phyloP scores from a whole-genome alignment of 345 rosid species.

The Kernera saxatilis region DNA sequence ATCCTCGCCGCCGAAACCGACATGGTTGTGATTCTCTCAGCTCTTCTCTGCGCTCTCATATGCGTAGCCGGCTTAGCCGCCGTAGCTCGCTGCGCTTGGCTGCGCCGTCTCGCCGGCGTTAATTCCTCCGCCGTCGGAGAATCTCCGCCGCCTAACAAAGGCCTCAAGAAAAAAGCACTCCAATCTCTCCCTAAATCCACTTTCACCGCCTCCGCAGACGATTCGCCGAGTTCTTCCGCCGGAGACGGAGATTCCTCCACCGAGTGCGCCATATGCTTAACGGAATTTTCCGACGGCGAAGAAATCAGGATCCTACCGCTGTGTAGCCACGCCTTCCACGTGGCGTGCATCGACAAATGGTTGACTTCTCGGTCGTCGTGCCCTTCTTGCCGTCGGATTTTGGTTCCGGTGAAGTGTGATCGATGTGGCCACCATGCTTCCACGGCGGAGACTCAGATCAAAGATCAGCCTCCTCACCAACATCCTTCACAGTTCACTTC shows the following conservation, averaged over 20 bases:
- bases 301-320: conserved; percentile 52
- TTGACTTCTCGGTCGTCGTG: conserved; percentile 54
- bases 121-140: neutral
- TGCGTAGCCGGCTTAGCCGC: conserved; percentile 66
- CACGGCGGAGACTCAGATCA: conserved; percentile 16
- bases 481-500: conserved; percentile 26
- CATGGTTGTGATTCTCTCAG: conserved; percentile 58
- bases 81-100: conserved; percentile 65
- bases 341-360: conserved; percentile 64
- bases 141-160: conserved; percentile 49
- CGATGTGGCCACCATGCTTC: conserved; percentile 27
- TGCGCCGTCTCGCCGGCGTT: conserved; percentile 39
- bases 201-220: conserved; percentile 26
- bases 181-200: conserved; percentile 57
- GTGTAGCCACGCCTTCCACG: conserved; percentile 60
- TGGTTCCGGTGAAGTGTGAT: conserved; percentile 33
- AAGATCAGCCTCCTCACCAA: conserved; percentile 21
- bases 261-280: conserved; percentile 59
- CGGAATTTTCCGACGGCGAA: conserved; percentile 49
- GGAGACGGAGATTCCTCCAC: conserved; percentile 18
- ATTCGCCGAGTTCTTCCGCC: neutral
- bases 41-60: conserved; percentile 67
- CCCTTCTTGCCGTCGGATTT: conserved; percentile 61
- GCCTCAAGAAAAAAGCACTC: conserved; percentile 65
- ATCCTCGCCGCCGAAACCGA: conserved; percentile 50